phyloP scores from a whole-genome alignment of 164 flowering plant genomes.

The Amborella trichopoda region DNA sequence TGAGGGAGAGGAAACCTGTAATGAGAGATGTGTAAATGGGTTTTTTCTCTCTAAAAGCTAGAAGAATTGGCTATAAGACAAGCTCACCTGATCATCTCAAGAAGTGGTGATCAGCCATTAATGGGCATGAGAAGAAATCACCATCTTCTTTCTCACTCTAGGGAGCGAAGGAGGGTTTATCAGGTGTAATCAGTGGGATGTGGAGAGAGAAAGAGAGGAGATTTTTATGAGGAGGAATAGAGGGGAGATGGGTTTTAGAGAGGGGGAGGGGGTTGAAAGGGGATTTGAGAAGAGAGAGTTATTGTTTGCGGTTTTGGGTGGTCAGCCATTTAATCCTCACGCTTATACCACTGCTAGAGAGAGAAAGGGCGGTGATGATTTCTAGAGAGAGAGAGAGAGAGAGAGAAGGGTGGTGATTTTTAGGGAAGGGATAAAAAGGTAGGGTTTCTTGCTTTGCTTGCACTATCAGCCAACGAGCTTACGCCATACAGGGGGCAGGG shows the following conservation, averaged over 20 bases:
- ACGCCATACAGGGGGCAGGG: slow-evolving; percentile 49
- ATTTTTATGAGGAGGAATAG: background rate
- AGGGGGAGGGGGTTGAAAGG: background rate
- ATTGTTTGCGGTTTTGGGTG: slow-evolving; percentile 26
- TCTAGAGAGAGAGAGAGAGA: slow-evolving; percentile 21
- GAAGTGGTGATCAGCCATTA: too few relatives aligned
- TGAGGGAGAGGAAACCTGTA: too few relatives aligned
- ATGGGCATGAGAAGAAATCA: too few relatives aligned
- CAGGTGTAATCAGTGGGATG: too few relatives aligned
- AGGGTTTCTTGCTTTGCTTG: slow-evolving; percentile 81
- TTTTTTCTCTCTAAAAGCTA: too few relatives aligned
- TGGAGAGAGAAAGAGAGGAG: slow-evolving; percentile 8
- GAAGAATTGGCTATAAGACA: too few relatives aligned
- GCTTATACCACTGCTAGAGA: slow-evolving; percentile 5
- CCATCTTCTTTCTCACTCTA: too few relatives aligned
- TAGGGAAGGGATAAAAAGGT: slow-evolving; percentile 16
- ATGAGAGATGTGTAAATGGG: too few relatives aligned
- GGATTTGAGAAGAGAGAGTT: slow-evolving; percentile 4
- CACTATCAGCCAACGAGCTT: slow-evolving; percentile 84
- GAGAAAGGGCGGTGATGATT: slow-evolving; percentile 10
- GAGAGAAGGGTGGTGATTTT: slow-evolving; percentile 3
- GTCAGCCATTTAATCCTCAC: slow-evolving; percentile 30
- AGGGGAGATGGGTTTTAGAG: background rate
- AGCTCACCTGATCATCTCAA: too few relatives aligned
- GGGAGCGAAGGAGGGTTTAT: too few relatives aligned